A percentile compares a stretch with the other conserved stretches of the same genome.
Evolutionary conservation across 345 rosid genomes (phyloP).

Genomic region (Hevea brasiliensis): DNA sequence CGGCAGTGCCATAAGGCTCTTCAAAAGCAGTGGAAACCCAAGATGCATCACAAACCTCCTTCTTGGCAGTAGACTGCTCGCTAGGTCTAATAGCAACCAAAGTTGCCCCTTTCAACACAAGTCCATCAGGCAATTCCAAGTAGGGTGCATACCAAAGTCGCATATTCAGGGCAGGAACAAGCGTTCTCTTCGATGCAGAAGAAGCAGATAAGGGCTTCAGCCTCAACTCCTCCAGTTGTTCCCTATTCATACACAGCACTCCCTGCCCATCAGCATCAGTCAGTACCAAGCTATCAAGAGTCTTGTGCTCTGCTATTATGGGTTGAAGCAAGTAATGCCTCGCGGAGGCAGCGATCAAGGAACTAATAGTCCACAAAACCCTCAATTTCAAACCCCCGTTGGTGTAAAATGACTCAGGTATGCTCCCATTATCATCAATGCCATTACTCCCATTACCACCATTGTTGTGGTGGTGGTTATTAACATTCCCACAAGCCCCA

Average conservation of each 20-base stretch:
- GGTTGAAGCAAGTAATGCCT: conserved; percentile 89
- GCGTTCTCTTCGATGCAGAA: conserved; percentile 89
- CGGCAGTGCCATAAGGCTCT: conserved; percentile 84
- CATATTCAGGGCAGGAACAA: conserved; percentile 91
- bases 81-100: conserved; percentile 93
- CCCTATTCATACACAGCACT: conserved; percentile 83
- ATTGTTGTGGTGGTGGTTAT: not conserved
- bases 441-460: conserved; percentile 9
- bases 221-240: conserved; percentile 88
- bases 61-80: conserved; percentile 55
- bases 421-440: conserved; percentile 74
- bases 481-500: conserved; percentile 22
- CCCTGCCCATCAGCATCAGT: conserved; percentile 93
- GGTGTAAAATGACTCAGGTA: conserved; percentile 94
- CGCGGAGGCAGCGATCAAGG: conserved; percentile 91
- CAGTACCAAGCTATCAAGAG: conserved; percentile 74
- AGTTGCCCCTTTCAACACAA: conserved; percentile 83
- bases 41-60: conserved; percentile 64
- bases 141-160: conserved; percentile 93
- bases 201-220: conserved; percentile 90
- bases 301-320: conserved; percentile 82
- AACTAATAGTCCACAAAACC: conserved; percentile 97
- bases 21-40: conserved; percentile 85
- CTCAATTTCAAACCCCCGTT: conserved; percentile 86
- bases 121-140: conserved; percentile 78